Evolutionary conservation across 352 stramenopile species (phyloP).

Genomic region (Pythium brachiatum): DNA sequence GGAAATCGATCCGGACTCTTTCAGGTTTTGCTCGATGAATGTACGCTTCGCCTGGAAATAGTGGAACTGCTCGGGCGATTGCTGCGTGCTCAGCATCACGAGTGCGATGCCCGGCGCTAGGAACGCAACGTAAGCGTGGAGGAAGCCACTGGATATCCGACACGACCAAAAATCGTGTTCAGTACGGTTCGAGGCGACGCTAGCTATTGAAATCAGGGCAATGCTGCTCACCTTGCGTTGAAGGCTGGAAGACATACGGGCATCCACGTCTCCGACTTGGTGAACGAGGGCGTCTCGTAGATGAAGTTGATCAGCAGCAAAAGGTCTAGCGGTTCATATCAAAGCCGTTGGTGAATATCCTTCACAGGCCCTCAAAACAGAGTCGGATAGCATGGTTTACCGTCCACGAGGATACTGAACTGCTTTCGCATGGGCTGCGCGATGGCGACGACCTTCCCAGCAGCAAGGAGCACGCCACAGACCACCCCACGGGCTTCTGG

Average conservation of each 20-base stretch:
- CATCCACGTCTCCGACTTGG: slow-evolving; percentile 67
- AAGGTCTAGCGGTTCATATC: slow-evolving; percentile 38
- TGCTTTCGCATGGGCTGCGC: slow-evolving; percentile 58
- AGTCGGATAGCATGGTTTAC: slow-evolving; percentile 22
- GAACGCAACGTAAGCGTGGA: slow-evolving; percentile 77
- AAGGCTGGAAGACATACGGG: slow-evolving; percentile 66
- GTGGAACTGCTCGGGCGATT: slow-evolving; percentile 67
- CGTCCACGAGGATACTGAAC: slow-evolving; percentile 61
- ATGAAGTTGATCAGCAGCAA: slow-evolving; percentile 69
- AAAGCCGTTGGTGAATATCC: background rate
- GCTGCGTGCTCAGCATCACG: slow-evolving; percentile 64
- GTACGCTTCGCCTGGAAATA: slow-evolving; percentile 62
- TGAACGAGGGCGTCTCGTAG: slow-evolving; percentile 62
- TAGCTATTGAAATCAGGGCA: too few relatives aligned
- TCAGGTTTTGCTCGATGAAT: slow-evolving; percentile 40
- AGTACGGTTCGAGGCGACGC: background rate
- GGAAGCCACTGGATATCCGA: slow-evolving; percentile 44
- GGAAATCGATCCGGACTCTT: slow-evolving; percentile 36
- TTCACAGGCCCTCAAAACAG: background rate
- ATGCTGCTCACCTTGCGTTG: slow-evolving; percentile 42
- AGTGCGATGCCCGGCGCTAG: slow-evolving; percentile 51
- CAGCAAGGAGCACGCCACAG: slow-evolving; percentile 51
- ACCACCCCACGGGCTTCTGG: slow-evolving; percentile 41
- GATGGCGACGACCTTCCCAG: slow-evolving; percentile 51
- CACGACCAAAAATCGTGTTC: background rate